These are phyloP conservation scores for Boechera stricta DNA, from an alignment of 345 rosid genomes.

Conservation along the genomic window DNA sequence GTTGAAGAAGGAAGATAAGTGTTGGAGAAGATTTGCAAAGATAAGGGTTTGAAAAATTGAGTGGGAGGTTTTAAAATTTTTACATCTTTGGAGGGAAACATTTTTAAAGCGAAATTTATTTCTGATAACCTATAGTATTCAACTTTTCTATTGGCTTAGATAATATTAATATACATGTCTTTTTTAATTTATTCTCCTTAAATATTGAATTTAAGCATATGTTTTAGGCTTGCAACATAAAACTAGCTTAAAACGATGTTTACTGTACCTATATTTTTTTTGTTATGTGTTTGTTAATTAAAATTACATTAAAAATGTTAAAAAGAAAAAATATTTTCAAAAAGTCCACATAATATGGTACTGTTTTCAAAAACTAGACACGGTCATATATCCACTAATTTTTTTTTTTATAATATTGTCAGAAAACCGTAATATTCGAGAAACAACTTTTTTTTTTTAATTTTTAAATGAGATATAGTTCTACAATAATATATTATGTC, in stretches of 20 bases:
- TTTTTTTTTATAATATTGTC: neutral
- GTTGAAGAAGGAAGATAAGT: constrained; percentile 40
- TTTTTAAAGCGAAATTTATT: neutral
- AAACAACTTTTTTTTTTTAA: neutral
- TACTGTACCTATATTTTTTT: neutral
- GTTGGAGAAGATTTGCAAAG: constrained; percentile 43
- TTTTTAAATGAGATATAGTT: neutral
- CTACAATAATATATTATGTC: neutral
- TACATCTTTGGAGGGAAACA: constrained; percentile 40
- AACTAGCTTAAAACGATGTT: neutral
- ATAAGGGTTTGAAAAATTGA: constrained; percentile 11
- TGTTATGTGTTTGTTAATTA: neutral
- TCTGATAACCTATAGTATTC: neutral
- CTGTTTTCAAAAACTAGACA: too few relatives aligned
- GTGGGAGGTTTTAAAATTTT: neutral
- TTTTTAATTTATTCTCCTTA: neutral
- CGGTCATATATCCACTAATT: too few relatives aligned
- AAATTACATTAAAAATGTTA: neutral
- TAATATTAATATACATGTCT: neutral
- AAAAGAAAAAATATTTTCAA: too few relatives aligned
- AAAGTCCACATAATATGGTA: too few relatives aligned
- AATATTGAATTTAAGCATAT: too few relatives aligned
- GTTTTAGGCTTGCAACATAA: neutral
- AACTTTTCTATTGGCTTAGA: neutral
- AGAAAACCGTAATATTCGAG: neutral